phyloP scores from a whole-genome alignment of 2,329 filamentous ascomycete genomes.

The Colletotrichum orbiculare region DNA sequence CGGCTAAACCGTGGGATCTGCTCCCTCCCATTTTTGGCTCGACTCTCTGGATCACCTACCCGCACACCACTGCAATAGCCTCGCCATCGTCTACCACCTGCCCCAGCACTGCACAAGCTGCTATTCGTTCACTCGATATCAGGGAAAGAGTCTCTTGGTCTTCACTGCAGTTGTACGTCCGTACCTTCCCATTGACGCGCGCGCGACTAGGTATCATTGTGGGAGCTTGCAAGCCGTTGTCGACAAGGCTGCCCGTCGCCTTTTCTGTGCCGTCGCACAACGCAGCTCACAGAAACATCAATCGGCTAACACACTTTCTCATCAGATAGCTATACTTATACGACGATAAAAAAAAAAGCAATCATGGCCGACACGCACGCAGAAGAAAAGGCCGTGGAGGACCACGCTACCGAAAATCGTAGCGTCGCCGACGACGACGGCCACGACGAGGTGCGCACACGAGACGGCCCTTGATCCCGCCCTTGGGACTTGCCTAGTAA shows the following conservation, averaged over 20 bases:
- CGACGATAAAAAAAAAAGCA: not conserved
- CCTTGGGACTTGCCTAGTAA: constrained; percentile 35
- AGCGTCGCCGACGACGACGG: constrained; percentile 50
- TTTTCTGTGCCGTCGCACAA: constrained; percentile 21
- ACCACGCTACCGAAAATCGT: constrained; percentile 46
- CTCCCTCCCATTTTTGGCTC: constrained; percentile 28
- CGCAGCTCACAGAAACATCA: constrained; percentile 1
- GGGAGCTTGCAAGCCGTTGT: constrained; percentile 14
- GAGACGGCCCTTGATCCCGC: constrained; percentile 19
- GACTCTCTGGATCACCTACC: constrained; percentile 12
- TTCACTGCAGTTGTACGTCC: constrained; percentile 9
- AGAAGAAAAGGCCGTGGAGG: constrained; percentile 44
- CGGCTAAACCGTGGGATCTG: constrained; percentile 32
- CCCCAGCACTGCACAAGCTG: constrained; percentile 18
- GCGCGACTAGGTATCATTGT: not conserved
- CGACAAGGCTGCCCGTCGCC: constrained; percentile 18
- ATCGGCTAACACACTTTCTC: not conserved
- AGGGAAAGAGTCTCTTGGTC: constrained; percentile 15
- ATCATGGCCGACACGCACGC: constrained; percentile 44
- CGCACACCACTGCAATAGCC: not conserved
- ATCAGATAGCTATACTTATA: not conserved
- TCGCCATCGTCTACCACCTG: constrained; percentile 14
- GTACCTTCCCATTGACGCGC: not conserved
- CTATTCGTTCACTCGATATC: constrained; percentile 9
- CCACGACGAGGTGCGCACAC: constrained; percentile 58